Evolutionary conservation across 495 filamentous ascomycete species (phyloP).

Genomic region (Penicillium pancosmium): DNA sequence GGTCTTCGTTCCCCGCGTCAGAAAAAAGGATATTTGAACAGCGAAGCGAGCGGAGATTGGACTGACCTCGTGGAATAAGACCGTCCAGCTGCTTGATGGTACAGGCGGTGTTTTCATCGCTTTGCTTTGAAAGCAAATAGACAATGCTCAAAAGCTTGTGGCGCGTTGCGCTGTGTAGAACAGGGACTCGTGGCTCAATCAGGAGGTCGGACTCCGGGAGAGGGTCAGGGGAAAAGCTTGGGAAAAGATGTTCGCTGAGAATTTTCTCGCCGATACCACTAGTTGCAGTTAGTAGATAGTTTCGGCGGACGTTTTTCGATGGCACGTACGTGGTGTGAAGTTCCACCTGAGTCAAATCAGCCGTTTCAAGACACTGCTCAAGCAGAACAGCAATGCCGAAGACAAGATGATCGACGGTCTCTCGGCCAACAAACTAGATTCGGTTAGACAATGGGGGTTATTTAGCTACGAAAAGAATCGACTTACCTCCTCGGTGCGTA

Average conservation of each 20-base stretch:
- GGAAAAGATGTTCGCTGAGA: slow-evolving; percentile 72
- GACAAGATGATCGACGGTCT: slow-evolving; percentile 50
- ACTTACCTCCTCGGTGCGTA: slow-evolving; percentile 54
- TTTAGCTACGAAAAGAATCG: too few relatives aligned
- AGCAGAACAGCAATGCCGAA: slow-evolving; percentile 51
- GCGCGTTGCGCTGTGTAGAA: slow-evolving; percentile 59
- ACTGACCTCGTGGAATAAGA: slow-evolving; percentile 52
- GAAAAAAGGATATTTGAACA: background rate
- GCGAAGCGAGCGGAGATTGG: slow-evolving; percentile 5
- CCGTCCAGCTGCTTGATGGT: slow-evolving; percentile 57
- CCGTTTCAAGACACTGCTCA: slow-evolving; percentile 51
- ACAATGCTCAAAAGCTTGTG: slow-evolving; percentile 66
- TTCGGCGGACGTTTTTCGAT: background rate
- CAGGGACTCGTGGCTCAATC: slow-evolving; percentile 42
- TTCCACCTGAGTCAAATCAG: slow-evolving; percentile 43
- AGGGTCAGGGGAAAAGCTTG: slow-evolving; percentile 48
- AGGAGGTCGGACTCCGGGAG: background rate
- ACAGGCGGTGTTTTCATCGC: slow-evolving; percentile 48
- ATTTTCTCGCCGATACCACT: slow-evolving; percentile 59
- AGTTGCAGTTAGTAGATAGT: background rate
- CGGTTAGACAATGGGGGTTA: background rate
- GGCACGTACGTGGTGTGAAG: slow-evolving; percentile 46
- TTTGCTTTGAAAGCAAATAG: slow-evolving; percentile 57
- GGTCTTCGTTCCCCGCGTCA: slow-evolving; percentile 35
- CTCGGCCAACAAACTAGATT: slow-evolving; percentile 52